phyloP scores from a whole-genome alignment of 345 rosid genomes.

The Ceriops decandra region DNA sequence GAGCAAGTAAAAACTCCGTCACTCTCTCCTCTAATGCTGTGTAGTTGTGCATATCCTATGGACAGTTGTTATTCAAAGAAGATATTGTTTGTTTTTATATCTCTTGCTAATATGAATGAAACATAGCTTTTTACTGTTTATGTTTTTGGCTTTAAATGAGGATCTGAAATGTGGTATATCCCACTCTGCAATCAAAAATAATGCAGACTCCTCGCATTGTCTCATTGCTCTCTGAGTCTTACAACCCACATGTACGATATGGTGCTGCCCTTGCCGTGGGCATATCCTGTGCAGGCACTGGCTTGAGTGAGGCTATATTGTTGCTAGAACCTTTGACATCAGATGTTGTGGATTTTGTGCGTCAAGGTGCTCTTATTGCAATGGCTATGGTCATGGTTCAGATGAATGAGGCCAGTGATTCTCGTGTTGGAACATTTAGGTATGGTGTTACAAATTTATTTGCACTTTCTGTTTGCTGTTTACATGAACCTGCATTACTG shows the following conservation, averaged over 20 bases:
- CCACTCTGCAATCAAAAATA: constrained; percentile 11
- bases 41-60: neutral
- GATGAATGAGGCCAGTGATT: constrained; percentile 91
- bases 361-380: constrained; percentile 99
- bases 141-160: neutral
- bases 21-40: neutral
- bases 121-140: neutral
- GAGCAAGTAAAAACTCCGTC: constrained; percentile 65
- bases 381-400: constrained; percentile 99
- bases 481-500: neutral
- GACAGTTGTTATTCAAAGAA: neutral
- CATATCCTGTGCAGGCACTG: constrained; percentile 99
- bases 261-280: constrained; percentile 99
- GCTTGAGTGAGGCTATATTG: constrained; percentile 97
- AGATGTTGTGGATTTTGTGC: constrained; percentile 98
- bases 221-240: constrained; percentile 90
- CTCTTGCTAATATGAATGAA: neutral
- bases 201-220: constrained; percentile 97
- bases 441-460: constrained; percentile 14
- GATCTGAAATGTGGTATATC: constrained; percentile 7
- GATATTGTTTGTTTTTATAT: too few relatives aligned
- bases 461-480: neutral
- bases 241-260: constrained; percentile 98
- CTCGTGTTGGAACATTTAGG: constrained; percentile 98
- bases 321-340: constrained; percentile 97